Percentiles rank a stretch among this genome's conserved stretches.
phyloP scores from a whole-genome alignment of 2,329 filamentous ascomycete genomes.

The Taxawa tesnikishii region DNA sequence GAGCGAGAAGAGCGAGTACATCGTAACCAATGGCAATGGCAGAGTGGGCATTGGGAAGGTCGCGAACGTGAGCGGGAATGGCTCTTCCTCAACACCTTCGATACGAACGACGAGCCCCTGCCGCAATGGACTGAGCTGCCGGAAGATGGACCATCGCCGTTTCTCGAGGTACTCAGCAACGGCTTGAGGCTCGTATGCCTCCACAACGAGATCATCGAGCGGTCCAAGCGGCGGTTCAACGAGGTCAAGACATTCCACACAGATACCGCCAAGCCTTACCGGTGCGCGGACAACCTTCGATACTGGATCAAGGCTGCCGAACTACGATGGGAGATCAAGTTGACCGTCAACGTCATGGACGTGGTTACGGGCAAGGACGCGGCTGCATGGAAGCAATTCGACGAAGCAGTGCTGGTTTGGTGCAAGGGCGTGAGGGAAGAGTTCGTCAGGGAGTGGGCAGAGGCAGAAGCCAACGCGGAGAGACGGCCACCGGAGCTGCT shows the following conservation, averaged over 20 bases:
- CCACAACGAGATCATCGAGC: constrained; percentile 79
- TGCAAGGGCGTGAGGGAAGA: constrained; percentile 72
- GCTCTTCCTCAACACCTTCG: constrained; percentile 69
- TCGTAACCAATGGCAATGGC: constrained; percentile 56
- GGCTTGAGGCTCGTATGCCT: constrained; percentile 73
- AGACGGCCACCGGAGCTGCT: constrained; percentile 1
- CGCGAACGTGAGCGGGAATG: constrained; percentile 67
- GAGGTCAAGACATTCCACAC: constrained; percentile 79
- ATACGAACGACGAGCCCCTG: constrained; percentile 41
- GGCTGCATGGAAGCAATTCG: constrained; percentile 68
- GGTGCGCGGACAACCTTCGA: constrained; percentile 81
- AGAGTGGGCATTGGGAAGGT: constrained; percentile 60
- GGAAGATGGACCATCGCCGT: constrained; percentile 51
- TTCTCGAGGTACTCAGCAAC: constrained; percentile 62
- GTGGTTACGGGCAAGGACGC: constrained; percentile 64
- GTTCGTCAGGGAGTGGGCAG: constrained; percentile 59
- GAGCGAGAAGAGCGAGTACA: constrained; percentile 53
- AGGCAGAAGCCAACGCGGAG: constrained; percentile 1
- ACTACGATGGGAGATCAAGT: constrained; percentile 76
- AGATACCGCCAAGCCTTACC: constrained; percentile 92
- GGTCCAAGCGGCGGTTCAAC: constrained; percentile 77
- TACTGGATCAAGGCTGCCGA: constrained; percentile 97
- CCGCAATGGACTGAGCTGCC: constrained; percentile 54
- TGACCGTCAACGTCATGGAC: constrained; percentile 75
- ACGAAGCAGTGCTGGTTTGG: constrained; percentile 74